Conservation (phyloP, 306 rosid species). For the Morella rubra region DNA sequence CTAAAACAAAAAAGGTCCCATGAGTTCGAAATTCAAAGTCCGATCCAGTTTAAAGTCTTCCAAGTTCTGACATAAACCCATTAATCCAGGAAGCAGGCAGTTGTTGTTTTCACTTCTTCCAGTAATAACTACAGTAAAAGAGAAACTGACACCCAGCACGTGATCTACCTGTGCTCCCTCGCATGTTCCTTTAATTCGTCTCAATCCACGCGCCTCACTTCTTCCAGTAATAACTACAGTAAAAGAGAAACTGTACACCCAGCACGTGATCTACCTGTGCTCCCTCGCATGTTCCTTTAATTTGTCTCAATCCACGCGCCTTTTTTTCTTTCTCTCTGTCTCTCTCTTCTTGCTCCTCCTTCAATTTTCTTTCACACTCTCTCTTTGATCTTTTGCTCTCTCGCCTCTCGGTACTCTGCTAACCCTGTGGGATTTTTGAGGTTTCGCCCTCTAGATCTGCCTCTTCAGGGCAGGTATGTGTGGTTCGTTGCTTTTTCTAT, state of each 20-base stretch:
- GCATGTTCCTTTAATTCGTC: too few relatives aligned
- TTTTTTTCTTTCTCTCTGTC: not conserved
- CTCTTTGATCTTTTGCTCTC: slow-evolving; percentile 5
- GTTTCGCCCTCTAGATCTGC: slow-evolving; percentile 38
- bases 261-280: slow-evolving; percentile 57
- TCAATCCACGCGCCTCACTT: too few relatives aligned
- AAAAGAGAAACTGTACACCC: slow-evolving; percentile 45
- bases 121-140: slow-evolving; percentile 4
- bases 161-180: slow-evolving; percentile 38
- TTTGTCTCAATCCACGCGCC: slow-evolving; percentile 59
- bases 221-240: slow-evolving; percentile 17
- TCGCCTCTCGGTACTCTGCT: not conserved
- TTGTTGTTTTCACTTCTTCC: slow-evolving; percentile 16
- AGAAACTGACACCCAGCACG: slow-evolving; percentile 66
- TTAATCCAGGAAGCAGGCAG: slow-evolving; percentile 14
- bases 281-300: slow-evolving; percentile 16
- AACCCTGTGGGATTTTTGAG: slow-evolving; percentile 12
- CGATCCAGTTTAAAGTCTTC: slow-evolving; percentile 9
- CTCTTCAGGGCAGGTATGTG: slow-evolving; percentile 24
- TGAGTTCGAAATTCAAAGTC: not conserved
- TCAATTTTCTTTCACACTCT: not conserved
- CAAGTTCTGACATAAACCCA: slow-evolving; percentile 42
- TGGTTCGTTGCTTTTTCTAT: slow-evolving; percentile 7
- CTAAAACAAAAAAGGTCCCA: not conserved
- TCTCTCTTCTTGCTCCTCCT: not conserved